Base-by-base conservation (phyloP, 441 rosid genomes). In the Adansonia gregorii region DNA sequence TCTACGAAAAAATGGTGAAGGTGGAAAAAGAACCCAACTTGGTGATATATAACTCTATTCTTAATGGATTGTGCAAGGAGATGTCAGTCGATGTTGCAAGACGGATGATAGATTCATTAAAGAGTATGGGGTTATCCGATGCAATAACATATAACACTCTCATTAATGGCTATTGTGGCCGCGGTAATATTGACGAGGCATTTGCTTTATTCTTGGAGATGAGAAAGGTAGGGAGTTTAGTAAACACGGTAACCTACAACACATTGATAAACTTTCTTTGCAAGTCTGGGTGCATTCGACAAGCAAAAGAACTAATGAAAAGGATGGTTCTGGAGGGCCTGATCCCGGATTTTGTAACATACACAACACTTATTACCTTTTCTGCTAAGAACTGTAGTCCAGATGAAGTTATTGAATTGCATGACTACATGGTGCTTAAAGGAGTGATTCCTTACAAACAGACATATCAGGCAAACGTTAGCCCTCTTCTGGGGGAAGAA, bases 361-460 rank as follows among this genome's bases (percentile, higher is more conserved):
- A 88, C 76, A 84, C 83, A 54, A 89, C 86, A 61, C 79, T 90
- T 55, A 43, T 88, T 45, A 85, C 86, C 63, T 82, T 61, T 78
- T 81, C 80, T 76, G 52, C 82, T 73, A 88, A 84, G 82, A 81
- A 75, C 10, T 85, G 83, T 48, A 49, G 83, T 46, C 19, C 84
- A 24, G 85, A 86, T 54, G 88, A 89, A 83, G 87, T 90, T 70
- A 81, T 87, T 75, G 89, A 85, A 76, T 78, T 90, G 81, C 94
- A 92, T 75, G 93, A 90, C 80, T 79, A 78, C 67, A 85, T 92
- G 97, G 82, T 90, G 79, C 89, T 92, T 51, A 59, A 83, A 14
- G 93, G 97, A 83, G 89, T 86, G 27, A 70, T 69, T 55, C 93
- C 94, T 64, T 88, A 87, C 83, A 74, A 54, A 58, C 81, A 79